A percentile compares a stretch with the other conserved stretches of the same genome.
Conservation (phyloP, 202 grass and related monocot species). For the Alloteropsis angusta region DNA sequence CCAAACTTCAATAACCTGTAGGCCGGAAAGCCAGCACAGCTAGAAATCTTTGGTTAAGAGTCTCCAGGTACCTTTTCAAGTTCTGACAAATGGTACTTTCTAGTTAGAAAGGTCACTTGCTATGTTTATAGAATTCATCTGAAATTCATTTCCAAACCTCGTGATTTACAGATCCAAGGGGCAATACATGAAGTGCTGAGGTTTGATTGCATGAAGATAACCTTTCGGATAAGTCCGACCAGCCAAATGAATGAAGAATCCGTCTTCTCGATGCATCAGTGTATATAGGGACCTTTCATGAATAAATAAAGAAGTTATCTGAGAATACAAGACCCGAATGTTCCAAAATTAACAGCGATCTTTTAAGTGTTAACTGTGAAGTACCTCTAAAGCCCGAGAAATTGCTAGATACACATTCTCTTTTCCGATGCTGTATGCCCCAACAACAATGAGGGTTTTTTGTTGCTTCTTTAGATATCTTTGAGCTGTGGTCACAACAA, state of each 20-base stretch:
- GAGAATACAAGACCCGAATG: neutral
- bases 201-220: constrained; percentile 44
- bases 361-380: neutral
- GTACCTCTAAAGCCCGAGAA: constrained; percentile 61
- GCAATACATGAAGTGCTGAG: constrained; percentile 65
- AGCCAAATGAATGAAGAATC: constrained; percentile 71
- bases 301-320: constrained; percentile 7
- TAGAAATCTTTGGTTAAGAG: constrained; percentile 43
- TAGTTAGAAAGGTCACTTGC: constrained; percentile 19
- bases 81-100: constrained; percentile 31
- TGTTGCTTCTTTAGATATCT: constrained; percentile 56
- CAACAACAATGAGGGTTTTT: constrained; percentile 71
- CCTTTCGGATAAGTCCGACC: constrained; percentile 52
- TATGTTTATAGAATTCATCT: neutral
- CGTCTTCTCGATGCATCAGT: constrained; percentile 60
- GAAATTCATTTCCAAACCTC: constrained; percentile 42
- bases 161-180: constrained; percentile 50
- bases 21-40: constrained; percentile 66
- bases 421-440: constrained; percentile 82
- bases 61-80: constrained; percentile 52
- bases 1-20: constrained; percentile 40
- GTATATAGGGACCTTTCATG: constrained; percentile 56
- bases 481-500: constrained; percentile 58
- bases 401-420: constrained; percentile 66
- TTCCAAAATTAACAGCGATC: neutral